Percentiles rank a stretch among this genome's conserved stretches.
Evolutionary conservation across 2,329 filamentous ascomycete genomes (phyloP).

Genomic region (Lasiodiplodia sp.): DNA sequence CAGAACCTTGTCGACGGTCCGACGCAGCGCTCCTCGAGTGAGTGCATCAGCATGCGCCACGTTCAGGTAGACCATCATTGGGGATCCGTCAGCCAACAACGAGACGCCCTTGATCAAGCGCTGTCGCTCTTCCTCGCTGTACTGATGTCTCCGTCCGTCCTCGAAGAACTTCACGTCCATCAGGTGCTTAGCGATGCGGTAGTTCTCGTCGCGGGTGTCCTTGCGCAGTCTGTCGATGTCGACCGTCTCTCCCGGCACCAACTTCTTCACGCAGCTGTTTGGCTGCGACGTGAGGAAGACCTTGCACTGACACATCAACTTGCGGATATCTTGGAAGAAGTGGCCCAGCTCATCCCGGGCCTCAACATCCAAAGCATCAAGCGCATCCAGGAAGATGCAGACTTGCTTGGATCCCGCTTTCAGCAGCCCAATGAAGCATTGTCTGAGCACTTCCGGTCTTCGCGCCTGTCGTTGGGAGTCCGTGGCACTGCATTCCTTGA

Average conservation of each 20-base stretch:
- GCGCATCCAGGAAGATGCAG: constrained; percentile 12
- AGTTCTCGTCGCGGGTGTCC: background rate
- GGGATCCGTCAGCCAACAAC: background rate
- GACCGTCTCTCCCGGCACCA: background rate
- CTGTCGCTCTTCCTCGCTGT: background rate
- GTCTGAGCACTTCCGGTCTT: background rate
- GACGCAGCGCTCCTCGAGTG: background rate
- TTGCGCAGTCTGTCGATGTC: background rate
- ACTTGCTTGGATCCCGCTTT: background rate
- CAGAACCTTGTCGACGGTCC: background rate
- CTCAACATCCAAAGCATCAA: background rate
- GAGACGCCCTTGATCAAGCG: background rate
- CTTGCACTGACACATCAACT: background rate
- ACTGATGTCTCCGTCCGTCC: background rate
- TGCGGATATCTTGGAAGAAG: background rate
- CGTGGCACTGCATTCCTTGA: background rate
- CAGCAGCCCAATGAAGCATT: background rate
- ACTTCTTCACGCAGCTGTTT: background rate
- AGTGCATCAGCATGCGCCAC: background rate
- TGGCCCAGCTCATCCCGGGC: background rate
- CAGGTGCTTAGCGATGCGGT: background rate
- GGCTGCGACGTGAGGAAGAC: constrained; percentile 13
- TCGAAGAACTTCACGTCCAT: background rate
- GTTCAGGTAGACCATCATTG: constrained; percentile 8
- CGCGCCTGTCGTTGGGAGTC: background rate